Base-by-base conservation (phyloP, 306 rosid species). In the Prosopis cineraria region DNA sequence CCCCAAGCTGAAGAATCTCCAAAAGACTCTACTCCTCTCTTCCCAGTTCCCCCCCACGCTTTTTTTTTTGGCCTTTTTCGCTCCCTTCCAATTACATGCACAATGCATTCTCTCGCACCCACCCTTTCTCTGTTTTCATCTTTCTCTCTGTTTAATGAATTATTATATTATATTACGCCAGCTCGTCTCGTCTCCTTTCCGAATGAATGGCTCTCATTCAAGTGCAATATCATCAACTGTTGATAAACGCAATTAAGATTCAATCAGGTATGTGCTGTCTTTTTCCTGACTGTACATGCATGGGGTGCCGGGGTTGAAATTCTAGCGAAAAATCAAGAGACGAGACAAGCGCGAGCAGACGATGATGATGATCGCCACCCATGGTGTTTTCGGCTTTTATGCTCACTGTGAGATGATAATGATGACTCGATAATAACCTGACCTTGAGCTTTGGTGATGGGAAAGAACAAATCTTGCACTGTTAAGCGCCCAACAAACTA, bases 401-500 rank as follows among this genome's bases (percentile, higher is more conserved):
- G 31, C 44, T 68, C 40, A 31, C 76, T 25, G 66, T 29, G 39
- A 37, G 48, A 65, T 70, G 71, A 74, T 69, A 14, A 75, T 62
- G 50, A 70, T 53, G 70, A 70, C 69, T 43, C 33, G 69, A 70
- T 69, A 41, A 62, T 43, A 75, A 70, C 39, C 19, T 62, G 75
- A 74, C 81, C 66, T 25, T 22, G 45, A 47, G 70, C 58, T 68
- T 30, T 30, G 55, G 70, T 40, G 53, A 82, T 47, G 75, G 44
- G 68, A 67, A 78, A 74, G 50, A 73, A 79, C 81, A 64, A 75
- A 36, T 68, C 52, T 39, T 80, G 82, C 76, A 84, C 80, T 84
- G 76, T 84, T 76, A 71, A 76, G 64, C 24, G 44, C 65, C n/a
- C 3, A 39, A 45, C 10, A 48, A 31, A 63, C 68, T n/a, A 20